These are phyloP conservation scores for Scheffersomyces cryptocercus DNA, from an alignment of 1,139 yeast genomes.

Conservation along the genomic window DNA sequence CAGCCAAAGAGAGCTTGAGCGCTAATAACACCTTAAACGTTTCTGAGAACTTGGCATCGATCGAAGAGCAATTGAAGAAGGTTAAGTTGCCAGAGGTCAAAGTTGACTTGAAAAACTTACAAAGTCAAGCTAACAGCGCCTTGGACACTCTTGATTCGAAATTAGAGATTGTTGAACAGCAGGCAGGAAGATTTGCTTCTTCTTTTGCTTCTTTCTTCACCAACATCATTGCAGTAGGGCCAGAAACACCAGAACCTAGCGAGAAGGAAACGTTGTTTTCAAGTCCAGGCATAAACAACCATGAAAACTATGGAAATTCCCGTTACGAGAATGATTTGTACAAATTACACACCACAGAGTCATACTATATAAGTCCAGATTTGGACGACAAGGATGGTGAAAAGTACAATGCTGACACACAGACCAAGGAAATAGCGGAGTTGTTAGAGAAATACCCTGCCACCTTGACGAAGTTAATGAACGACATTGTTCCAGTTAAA, in stretches of 20 bases:
- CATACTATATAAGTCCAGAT: conserved; percentile 16
- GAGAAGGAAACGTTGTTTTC: conserved; percentile 17
- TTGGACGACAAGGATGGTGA: conserved; percentile 18
- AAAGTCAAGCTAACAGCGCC: conserved; percentile 52
- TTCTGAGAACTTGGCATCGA: conserved; percentile 17
- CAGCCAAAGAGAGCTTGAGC: conserved; percentile 29
- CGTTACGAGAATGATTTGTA: conserved; percentile 44
- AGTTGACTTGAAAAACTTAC: conserved; percentile 21
- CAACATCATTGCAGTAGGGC: conserved; percentile 48
- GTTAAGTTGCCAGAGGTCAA: conserved; percentile 12
- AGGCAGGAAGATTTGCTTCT: conserved; percentile 59
- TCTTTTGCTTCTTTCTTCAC: conserved; percentile 61
- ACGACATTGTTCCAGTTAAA: conserved; percentile 64
- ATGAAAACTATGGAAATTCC: conserved; percentile 39
- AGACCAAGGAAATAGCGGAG: conserved; percentile 53
- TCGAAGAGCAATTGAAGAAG: conserved; percentile 36
- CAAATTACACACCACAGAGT: conserved; percentile 38
- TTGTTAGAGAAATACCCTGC: conserved; percentile 50
- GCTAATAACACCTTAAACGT: conserved; percentile 4
- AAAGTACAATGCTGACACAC: conserved; percentile 46
- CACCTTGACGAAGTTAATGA: conserved; percentile 59
- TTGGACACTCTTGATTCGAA: conserved; percentile 68
- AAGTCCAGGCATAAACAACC: conserved; percentile 19
- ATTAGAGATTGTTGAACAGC: conserved; percentile 64
- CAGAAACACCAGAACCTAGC: conserved; percentile 15